Evolutionary conservation across 2,329 filamentous ascomycete genomes (phyloP), one percentile per base, ranked within the genome.

Genomic region (Exophiala lecanii-corni): DNA sequence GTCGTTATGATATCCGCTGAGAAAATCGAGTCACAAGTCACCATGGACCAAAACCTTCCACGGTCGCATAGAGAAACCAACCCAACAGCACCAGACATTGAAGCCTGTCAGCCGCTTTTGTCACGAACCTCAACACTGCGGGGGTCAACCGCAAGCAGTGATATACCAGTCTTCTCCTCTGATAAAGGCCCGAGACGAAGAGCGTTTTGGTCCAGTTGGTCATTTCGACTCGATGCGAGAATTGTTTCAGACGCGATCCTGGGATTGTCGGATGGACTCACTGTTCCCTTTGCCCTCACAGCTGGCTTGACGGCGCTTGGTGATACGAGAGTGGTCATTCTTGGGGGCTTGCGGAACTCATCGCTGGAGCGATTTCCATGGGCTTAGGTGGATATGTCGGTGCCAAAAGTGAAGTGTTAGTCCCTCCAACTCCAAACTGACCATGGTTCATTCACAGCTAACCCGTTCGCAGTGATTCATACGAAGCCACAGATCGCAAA

Each of bases 291-390:
- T 55, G 85, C 85, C 12, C 70, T 89, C 26, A 88, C 83, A 0
- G 85, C 86, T 0, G 85, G 85, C 10, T 71, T 89, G 39, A 66
- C 61, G 5, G 67, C 67, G 2, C 68, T 84, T 34, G 80, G 80
- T n/a, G 72, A 78, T 59, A 80, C 79, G 21, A 75, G 72, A 36
- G 74, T 83, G 3, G 81, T 84, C 51, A 78, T 91, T 45, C 78
- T 84, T 51, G 84, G 81, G 39, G 84, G 84, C 5, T 86, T 20
- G 84, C 84, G 3, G 84, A 89, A 67, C 73, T 89, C 36, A 83
- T 86, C 59, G 81, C 82, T 0, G 84, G 85, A 13, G 79, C 81
- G 53, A 86, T 89, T 53, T 83, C 77, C 41, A 89, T 89, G 85
- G 84, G 84, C 1, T 69, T 89, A 4, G 83, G 84, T 17, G 84